Evolutionary conservation across 176 grass and related monocot genomes (phyloP), one percentile per base, ranked within the genome.

Genomic region (Typha latifolia): DNA sequence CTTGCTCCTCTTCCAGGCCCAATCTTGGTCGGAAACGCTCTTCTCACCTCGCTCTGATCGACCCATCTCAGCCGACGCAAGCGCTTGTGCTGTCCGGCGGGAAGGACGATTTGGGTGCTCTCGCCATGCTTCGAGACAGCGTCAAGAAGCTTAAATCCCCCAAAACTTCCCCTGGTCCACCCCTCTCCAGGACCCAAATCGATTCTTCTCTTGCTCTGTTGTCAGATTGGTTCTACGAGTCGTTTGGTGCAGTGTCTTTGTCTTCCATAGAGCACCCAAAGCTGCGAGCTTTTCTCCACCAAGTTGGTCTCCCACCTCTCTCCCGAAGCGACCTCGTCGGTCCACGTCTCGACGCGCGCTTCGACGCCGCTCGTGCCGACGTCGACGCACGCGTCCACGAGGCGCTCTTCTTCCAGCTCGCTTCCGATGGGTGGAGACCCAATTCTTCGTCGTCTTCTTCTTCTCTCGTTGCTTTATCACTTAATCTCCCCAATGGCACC

Each of bases 371-470:
- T 0, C 66, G 72, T 18, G 20, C 71, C 11, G 79, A 78, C 55
- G 82, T 66, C 3, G 72, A 84, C 21, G 92, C 88, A 19, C 77
- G 88, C 61, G 53, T 96, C 37, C 77, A 77, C 2, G 88, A 96
- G 61, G 88, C 88, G 2, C 77, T 70, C 2, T 96, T 96, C 87
- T 96, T 96, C 69, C 92, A 96, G 84, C 80, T 96, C 49, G 71
- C 87, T 5, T 76, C 80, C 2, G 82, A 91, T 55, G 88, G 92
- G 3, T 82, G 88, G 82, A 80, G 49, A 55, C 53, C 14, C 81
- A 48, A 32, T 74, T 69, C 32, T 47, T 63, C 21, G 55, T 62
- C 13, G 48, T 49, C 1, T 71, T 66, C 71, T 19, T 62, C 82
- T 16, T 75, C 18, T 57, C 83, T 85, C 49, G 72, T 91, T 67